These are phyloP conservation scores for Croton setiger DNA, from an alignment of 441 rosid genomes.

Conservation along the genomic window DNA sequence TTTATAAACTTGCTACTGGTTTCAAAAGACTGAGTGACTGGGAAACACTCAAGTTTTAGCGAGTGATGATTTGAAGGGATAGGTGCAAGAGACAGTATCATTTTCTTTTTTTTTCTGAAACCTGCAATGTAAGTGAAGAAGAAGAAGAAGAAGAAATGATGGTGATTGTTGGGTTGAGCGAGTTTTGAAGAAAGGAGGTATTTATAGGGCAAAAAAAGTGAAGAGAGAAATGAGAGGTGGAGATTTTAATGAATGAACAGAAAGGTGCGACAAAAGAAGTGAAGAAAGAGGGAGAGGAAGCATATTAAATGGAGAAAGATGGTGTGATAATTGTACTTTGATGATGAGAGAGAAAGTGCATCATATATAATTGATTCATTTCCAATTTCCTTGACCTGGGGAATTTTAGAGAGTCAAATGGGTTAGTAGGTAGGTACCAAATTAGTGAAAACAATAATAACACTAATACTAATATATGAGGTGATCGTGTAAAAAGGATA, in stretches of 20 bases:
- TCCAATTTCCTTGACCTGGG: too few species aligned
- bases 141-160: neutral
- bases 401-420: too few species aligned
- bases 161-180: constrained; percentile 1
- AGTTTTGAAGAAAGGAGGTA: neutral
- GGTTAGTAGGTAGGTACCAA: too few species aligned
- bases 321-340: neutral
- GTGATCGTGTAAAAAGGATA: too few species aligned
- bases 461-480: too few species aligned
- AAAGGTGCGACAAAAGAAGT: constrained; percentile 4
- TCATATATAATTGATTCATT: too few species aligned
- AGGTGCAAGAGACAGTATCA: constrained; percentile 31
- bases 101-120: constrained; percentile 2
- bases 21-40: constrained; percentile 19
- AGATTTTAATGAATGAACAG: constrained; percentile 18
- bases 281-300: neutral
- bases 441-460: too few species aligned
- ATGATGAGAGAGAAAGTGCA: neutral
- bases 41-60: constrained; percentile 17
- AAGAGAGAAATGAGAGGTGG: neutral
- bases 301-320: constrained; percentile 6
- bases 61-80: constrained; percentile 2
- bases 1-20: constrained; percentile 17
- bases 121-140: too few species aligned
- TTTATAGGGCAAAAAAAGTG: constrained; percentile 26